Evolutionary conservation across 2,329 filamentous ascomycete genomes (phyloP).

Genomic region (Neofusicoccum ribis): DNA sequence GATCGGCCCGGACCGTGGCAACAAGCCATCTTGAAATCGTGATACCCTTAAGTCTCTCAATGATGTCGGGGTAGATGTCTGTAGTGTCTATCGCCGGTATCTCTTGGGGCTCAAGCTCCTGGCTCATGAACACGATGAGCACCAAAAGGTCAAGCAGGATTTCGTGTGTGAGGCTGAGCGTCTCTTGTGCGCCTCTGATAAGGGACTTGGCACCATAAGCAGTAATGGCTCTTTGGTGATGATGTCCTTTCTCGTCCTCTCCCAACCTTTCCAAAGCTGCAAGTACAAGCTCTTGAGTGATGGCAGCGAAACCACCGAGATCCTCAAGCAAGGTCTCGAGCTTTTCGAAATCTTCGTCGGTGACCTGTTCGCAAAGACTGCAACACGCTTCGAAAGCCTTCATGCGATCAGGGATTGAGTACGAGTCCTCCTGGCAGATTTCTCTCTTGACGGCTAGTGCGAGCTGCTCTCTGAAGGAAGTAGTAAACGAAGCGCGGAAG

Average conservation of each 20-base stretch:
- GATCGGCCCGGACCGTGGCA: slow-evolving; percentile 5
- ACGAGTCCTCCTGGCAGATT: slow-evolving; percentile 69
- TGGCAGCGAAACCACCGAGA: slow-evolving; percentile 56
- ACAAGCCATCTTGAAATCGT: slow-evolving; percentile 37
- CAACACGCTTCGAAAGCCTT: slow-evolving; percentile 76
- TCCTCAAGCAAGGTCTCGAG: slow-evolving; percentile 70
- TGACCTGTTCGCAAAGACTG: slow-evolving; percentile 75
- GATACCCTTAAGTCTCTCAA: slow-evolving; percentile 37
- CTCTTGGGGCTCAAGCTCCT: slow-evolving; percentile 73
- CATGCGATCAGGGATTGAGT: slow-evolving; percentile 64
- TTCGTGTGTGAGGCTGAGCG: slow-evolving; percentile 68
- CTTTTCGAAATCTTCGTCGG: slow-evolving; percentile 75
- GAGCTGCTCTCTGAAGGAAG: slow-evolving; percentile 68
- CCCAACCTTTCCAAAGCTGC: slow-evolving; percentile 52
- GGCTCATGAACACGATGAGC: slow-evolving; percentile 82
- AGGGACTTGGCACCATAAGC: slow-evolving; percentile 75
- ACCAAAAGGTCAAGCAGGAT: slow-evolving; percentile 81
- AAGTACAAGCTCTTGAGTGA: slow-evolving; percentile 54
- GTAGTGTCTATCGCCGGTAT: slow-evolving; percentile 64
- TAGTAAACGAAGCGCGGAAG: slow-evolving; percentile 70
- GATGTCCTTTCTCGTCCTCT: slow-evolving; percentile 36
- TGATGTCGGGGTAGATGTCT: slow-evolving; percentile 67
- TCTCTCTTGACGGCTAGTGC: slow-evolving; percentile 69
- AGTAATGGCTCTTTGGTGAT: slow-evolving; percentile 57
- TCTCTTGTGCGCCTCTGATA: slow-evolving; percentile 77